Percentiles rank a stretch among this genome's conserved stretches.
phyloP scores from a whole-genome alignment of 2,329 filamentous ascomycete genomes.

The Apiospora saccharicola region DNA sequence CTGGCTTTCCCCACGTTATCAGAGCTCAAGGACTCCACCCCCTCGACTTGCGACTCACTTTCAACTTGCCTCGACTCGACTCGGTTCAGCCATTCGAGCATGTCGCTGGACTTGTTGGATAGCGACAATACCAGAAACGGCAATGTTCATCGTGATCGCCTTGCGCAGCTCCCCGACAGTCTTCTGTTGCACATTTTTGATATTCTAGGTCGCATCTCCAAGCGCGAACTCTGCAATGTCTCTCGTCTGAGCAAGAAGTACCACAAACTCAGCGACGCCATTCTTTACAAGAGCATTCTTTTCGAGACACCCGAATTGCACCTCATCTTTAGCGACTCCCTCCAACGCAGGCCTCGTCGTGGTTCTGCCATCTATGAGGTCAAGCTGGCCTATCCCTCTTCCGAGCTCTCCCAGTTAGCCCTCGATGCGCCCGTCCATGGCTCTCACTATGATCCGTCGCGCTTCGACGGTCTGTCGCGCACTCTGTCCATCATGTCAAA shows the following conservation, averaged over 20 bases:
- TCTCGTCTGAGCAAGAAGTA: conserved; percentile 52
- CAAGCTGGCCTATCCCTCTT: conserved; percentile 53
- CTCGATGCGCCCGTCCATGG: conserved; percentile 46
- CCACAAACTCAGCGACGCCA: conserved; percentile 53
- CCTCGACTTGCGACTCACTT: background rate
- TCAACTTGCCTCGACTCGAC: background rate
- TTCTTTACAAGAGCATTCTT: conserved; percentile 55
- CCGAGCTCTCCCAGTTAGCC: conserved; percentile 51
- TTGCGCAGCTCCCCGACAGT: conserved; percentile 47
- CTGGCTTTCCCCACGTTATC: conserved; percentile 17
- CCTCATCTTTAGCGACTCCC: conserved; percentile 56
- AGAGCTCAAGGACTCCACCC: background rate
- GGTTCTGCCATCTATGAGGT: conserved; percentile 56
- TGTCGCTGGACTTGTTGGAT: background rate
- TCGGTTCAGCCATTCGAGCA: background rate
- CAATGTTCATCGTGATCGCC: conserved; percentile 27
- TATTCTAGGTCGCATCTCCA: conserved; percentile 40
- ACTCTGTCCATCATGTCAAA: conserved; percentile 59
- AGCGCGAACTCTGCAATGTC: conserved; percentile 51
- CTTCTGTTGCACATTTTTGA: conserved; percentile 51
- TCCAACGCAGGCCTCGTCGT: conserved; percentile 53
- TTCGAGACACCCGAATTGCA: conserved; percentile 57
- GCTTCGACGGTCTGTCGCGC: conserved; percentile 53
- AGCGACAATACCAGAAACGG: conserved; percentile 4
- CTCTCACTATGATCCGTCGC: conserved; percentile 42